A percentile compares a stretch with the other conserved stretches of the same genome.
phyloP scores from a whole-genome alignment of 495 filamentous ascomycete genomes.

The Penicillium mononematosum region DNA sequence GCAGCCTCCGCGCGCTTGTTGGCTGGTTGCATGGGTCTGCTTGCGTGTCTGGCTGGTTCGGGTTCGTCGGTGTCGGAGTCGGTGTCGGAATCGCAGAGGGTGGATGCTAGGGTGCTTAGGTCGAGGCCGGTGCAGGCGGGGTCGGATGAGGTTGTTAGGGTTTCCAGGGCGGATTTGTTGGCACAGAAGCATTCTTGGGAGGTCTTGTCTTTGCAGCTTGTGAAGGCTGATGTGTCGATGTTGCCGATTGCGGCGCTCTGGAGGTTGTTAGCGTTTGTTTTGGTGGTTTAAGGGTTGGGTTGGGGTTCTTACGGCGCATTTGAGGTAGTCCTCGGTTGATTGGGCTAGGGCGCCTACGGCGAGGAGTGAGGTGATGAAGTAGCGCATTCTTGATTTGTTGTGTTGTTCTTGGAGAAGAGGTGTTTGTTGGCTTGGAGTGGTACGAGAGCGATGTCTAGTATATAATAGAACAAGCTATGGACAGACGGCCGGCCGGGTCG shows the following conservation, averaged over 20 bases:
- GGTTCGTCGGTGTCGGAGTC: neutral
- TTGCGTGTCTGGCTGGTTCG: slow-evolving; percentile 23
- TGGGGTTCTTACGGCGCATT: slow-evolving; percentile 23
- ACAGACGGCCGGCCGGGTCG: neutral
- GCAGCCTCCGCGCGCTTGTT: slow-evolving; percentile 19
- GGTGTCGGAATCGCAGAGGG: slow-evolving; percentile 13
- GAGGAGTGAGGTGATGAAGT: slow-evolving; percentile 22
- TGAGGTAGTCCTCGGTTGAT: slow-evolving; percentile 4
- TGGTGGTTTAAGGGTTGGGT: neutral
- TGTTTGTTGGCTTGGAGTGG: neutral
- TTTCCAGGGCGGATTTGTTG: slow-evolving; percentile 19
- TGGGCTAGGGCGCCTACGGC: slow-evolving; percentile 20
- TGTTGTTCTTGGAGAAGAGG: neutral
- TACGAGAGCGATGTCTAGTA: neutral
- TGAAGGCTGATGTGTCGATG: slow-evolving; percentile 9
- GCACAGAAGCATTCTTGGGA: slow-evolving; percentile 22
- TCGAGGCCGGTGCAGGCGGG: slow-evolving; percentile 21
- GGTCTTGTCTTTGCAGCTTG: slow-evolving; percentile 14
- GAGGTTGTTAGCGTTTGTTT: neutral
- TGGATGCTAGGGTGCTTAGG: slow-evolving; percentile 4
- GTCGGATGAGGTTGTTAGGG: slow-evolving; percentile 6
- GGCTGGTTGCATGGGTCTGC: slow-evolving; percentile 26
- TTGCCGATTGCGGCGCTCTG: slow-evolving; percentile 15
- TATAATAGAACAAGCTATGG: neutral
- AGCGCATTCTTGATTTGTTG: slow-evolving; percentile 22